Percentiles rank a stretch among this genome's conserved stretches.
Conservation (phyloP, 192 early-diverging fungal species). For the Umbelopsis vinacea region DNA sequence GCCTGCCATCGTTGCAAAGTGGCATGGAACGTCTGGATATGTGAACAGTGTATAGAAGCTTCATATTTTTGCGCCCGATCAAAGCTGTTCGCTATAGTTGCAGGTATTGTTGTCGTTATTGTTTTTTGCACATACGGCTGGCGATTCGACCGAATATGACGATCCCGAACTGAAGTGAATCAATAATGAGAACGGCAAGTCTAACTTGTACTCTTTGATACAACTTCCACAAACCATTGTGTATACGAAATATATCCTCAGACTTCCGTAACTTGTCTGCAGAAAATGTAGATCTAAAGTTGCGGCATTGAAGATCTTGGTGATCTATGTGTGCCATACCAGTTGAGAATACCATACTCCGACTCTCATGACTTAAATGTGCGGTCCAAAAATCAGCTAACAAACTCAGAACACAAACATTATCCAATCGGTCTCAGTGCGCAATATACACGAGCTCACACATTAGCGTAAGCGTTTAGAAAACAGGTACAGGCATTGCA, state of each 20-base stretch:
- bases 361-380: no score
- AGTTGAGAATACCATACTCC: no score
- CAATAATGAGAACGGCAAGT: not conserved
- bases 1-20: not conserved
- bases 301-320: not conserved
- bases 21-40: conserved; percentile 5
- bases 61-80: not conserved
- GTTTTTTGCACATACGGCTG: not conserved
- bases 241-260: not conserved
- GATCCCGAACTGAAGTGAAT: not conserved
- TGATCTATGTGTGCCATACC: not conserved
- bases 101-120: not conserved
- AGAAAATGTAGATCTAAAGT: not conserved
- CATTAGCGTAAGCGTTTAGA: no score
- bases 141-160: not conserved
- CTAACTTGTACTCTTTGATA: no score
- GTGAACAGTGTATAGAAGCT: not conserved
- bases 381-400: no score
- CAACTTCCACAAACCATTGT: not conserved
- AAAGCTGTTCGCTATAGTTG: not conserved
- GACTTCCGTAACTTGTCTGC: not conserved
- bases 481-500: no score
- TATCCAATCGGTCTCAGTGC: no score
- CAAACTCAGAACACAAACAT: no score
- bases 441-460: no score